Base-by-base conservation (phyloP, 140 eudicot species). In the Oenanthe javanica region DNA sequence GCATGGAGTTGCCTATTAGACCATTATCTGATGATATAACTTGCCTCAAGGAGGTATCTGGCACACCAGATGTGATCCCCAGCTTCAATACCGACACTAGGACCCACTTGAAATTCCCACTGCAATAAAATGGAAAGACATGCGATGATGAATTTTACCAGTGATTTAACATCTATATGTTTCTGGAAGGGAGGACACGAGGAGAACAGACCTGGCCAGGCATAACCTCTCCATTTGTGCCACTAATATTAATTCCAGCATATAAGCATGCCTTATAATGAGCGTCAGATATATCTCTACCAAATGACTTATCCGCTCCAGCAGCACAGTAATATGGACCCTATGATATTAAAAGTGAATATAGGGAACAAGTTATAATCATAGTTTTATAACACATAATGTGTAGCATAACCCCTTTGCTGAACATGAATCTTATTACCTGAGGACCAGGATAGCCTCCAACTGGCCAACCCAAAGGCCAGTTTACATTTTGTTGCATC, bases 21-120 rank as follows among this genome's bases (percentile, higher is more conserved):
- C 23, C 43, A 45, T n/a, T 72, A 52, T 21, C 4, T 19, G n/a
- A 5, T 40, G 54, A 75, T 55, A 81, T 69, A 76, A 79, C 66
- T 79, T 82, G 93, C 99, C 97, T 95, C 99, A 52, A 95, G 97
- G 83, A 95, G 90, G 88, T 95, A 95, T 83, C 99, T 93, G 36
- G 97, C 95, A 79, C 93, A 88, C 99, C 99, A 95, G 79, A 95
- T 89, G 84, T 95, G 97, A 85, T 95, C 99, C 75, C 97, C 99
- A 25, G 97, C 99, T 87, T 95, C 99, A 66, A 95, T 92, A 83
- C 99, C 99, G 14, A 92, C 97, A 67, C 99, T 95, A 21, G 99
- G 99, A 83, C 99, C 99, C 16, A 95, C 99, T 89, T 95, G 99
- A 74, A 90, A 95, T 78, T 95, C 99, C 99, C 99, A 95, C 98